phyloP scores from a whole-genome alignment of 805 yeast genomes.

The Nakazawaea sp. region DNA sequence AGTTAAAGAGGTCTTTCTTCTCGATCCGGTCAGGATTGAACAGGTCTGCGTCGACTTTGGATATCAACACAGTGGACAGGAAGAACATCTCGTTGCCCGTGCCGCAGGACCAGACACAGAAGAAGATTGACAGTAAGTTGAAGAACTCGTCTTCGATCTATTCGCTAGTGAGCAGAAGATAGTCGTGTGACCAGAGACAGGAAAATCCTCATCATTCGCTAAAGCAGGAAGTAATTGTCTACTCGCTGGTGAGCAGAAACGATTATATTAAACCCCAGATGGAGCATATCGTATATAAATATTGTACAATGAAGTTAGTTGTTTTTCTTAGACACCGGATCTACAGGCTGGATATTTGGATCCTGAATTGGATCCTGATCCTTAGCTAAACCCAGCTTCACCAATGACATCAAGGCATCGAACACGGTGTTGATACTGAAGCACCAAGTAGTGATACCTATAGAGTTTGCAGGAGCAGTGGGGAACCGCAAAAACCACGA shows the following conservation, averaged over 20 bases:
- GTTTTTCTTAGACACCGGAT: too few species aligned
- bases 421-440: conserved; percentile 22
- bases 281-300: too few species aligned
- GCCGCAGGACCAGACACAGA: conserved; percentile 48
- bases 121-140: conserved; percentile 46
- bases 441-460: conserved; percentile 56
- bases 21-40: conserved; percentile 15
- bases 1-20: conserved; percentile 22
- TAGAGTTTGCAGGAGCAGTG: conserved; percentile 51
- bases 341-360: too few species aligned
- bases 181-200: too few species aligned
- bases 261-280: too few species aligned
- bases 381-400: too few species aligned
- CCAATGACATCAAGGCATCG: not conserved
- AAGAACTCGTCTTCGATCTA: conserved; percentile 42
- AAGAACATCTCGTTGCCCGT: conserved; percentile 51
- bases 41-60: conserved; percentile 14
- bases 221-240: too few species aligned
- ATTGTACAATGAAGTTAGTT: too few species aligned
- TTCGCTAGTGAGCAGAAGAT: conserved; percentile 27
- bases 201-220: too few species aligned
- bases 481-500: conserved; percentile 61
- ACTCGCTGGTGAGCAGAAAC: too few species aligned
- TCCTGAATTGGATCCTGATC: too few species aligned
- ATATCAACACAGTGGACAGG: conserved; percentile 18